A percentile compares a stretch with the other conserved stretches of the same genome.
Conservation (phyloP, 441 rosid genomes). For the Melianthus villosus region DNA sequence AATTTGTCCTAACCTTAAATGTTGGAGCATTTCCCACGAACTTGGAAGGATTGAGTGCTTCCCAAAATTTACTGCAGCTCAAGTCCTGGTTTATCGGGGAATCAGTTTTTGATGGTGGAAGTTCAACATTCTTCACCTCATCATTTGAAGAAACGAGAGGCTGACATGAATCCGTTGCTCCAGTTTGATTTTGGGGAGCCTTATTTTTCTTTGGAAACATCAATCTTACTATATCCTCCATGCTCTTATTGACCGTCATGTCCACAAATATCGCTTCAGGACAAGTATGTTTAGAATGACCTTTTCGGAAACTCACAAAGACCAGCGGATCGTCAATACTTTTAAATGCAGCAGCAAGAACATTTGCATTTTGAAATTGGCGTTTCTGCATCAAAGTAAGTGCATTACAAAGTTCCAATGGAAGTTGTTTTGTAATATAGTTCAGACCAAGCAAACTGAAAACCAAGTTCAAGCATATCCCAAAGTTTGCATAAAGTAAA, state of each 20-base stretch:
- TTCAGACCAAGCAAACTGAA: constrained; percentile 8
- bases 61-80: constrained; percentile 1
- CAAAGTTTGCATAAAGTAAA: constrained; percentile 20
- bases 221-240: constrained; percentile 11
- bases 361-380: not conserved
- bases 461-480: constrained; percentile 4
- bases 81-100: not conserved
- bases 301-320: constrained; percentile 5
- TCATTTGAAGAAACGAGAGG: no score
- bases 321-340: constrained; percentile 15
- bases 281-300: not conserved
- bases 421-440: constrained; percentile 13
- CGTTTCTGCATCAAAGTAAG: constrained; percentile 5
- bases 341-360: constrained; percentile 20
- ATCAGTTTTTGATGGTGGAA: not conserved
- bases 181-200: not conserved
- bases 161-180: not conserved
- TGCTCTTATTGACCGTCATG: constrained; percentile 12
- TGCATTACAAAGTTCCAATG: constrained; percentile 11
- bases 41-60: constrained; percentile 5
- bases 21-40: not conserved
- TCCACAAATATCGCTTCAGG: constrained; percentile 19
- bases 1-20: constrained; percentile 9
- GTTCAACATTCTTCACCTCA: not conserved
- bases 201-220: constrained; percentile 12